These are phyloP conservation scores for Pyricularia sp. DNA, from an alignment of 2,329 filamentous ascomycete genomes.

Conservation along the genomic window DNA sequence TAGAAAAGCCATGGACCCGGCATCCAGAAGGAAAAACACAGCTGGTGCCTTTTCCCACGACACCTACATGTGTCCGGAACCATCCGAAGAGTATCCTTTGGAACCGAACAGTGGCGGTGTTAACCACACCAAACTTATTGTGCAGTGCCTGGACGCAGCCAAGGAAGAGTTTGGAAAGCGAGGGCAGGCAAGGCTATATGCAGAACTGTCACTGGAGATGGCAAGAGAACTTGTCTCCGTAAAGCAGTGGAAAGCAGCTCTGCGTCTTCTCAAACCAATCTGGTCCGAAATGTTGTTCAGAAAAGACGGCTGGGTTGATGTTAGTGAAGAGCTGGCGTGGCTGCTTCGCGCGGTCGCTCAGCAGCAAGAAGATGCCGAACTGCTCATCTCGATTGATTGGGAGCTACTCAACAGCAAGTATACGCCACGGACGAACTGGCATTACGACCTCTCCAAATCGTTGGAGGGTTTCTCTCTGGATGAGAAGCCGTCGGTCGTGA, in stretches of 20 bases:
- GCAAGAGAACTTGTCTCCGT: conserved; percentile 40
- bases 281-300: conserved; percentile 46
- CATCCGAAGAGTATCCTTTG: conserved; percentile 45
- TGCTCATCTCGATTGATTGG: conserved; percentile 51
- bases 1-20: conserved; percentile 34
- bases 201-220: conserved; percentile 44
- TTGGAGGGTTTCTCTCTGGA: conserved; percentile 33
- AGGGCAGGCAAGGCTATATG: conserved; percentile 37
- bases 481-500: conserved; percentile 33
- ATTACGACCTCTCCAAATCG: conserved; percentile 46
- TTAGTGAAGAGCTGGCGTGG: conserved; percentile 49
- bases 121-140: conserved; percentile 42
- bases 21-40: conserved; percentile 30
- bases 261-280: conserved; percentile 40
- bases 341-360: conserved; percentile 43
- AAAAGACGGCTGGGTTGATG: conserved; percentile 44
- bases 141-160: conserved; percentile 37
- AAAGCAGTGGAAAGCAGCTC: conserved; percentile 38
- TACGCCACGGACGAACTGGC: conserved; percentile 40
- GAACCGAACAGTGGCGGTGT: conserved; percentile 23
- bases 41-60: conserved; percentile 47
- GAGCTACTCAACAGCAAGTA: conserved; percentile 49
- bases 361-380: conserved; percentile 35
- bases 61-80: conserved; percentile 53
- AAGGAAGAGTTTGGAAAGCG: conserved; percentile 40